Base-by-base conservation (phyloP, 768 basidiomycete genomes). In the Tulasnella sp. region DNA sequence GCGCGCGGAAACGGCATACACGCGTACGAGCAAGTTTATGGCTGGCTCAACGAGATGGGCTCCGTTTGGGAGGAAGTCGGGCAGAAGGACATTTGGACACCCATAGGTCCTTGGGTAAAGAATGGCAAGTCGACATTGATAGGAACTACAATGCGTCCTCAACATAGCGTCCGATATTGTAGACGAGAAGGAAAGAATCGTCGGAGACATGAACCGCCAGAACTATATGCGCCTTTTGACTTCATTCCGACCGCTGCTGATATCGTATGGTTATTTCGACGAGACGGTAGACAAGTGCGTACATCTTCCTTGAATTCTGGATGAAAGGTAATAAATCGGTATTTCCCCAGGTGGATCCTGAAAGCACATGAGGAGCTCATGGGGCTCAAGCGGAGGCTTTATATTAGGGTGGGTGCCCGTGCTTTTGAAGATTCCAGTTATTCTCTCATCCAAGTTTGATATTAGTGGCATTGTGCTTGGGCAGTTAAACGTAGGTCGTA, bases 191-290 rank as follows among this genome's bases (percentile, higher is more conserved):
- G 1, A 48, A 37, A 67, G 77, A 37, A 11, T 29, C 23, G 44
- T 71, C 9, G 40, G 70, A 5, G 77, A 77, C 9, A 16, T 71
- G 37, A 55, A 15, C 42, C 29, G 42, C 26, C 39, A 77, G 29
- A 46, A 77, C 69, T 5, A 42, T 23, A 20, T 77, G 18, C 44
- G 10, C 29, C 13, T 77, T 26, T 10, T 55, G 42, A 40, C 5
- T 26, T 48, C 69, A 3, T 32, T 77, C 40, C 39, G 71, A 11
- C 77, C 77, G 26, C 67, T 77, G 9, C 46, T 77, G 37, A 29
- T 77, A 5, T 35, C 77, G 26, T 40, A 73, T 39, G 77, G 77
- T 9, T 77, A 77, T 40, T 77, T 77, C 32, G 69, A 37, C 20
- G 70, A 77, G 35, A 73, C 71, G 35, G n/a, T 77, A 20, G 77